phyloP scores from a whole-genome alignment of 176 grass and related monocot genomes.

The Echinochloa phyllopogon region DNA sequence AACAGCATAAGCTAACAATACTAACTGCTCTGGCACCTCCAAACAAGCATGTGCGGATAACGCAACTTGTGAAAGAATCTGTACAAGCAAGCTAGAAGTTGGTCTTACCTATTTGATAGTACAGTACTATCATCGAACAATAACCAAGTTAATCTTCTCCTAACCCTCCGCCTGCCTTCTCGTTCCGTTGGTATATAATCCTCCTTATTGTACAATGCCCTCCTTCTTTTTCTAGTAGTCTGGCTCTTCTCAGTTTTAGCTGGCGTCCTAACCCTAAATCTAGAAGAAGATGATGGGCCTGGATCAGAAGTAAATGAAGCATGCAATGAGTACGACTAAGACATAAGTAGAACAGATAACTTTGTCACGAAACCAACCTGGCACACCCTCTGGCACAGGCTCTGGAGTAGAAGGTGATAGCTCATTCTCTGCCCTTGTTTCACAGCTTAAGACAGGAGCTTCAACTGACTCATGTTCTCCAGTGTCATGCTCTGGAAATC shows the following conservation, averaged over 20 bases:
- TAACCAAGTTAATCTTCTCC: slow-evolving; percentile 36
- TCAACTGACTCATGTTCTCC: slow-evolving; percentile 28
- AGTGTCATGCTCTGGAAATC: neutral
- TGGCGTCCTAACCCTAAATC: slow-evolving; percentile 74
- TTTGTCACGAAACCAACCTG: slow-evolving; percentile 49
- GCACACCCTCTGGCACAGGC: slow-evolving; percentile 42
- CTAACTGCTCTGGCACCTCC: neutral
- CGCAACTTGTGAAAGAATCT: slow-evolving; percentile 35
- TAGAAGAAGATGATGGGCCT: slow-evolving; percentile 60
- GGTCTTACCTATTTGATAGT: slow-evolving; percentile 68
- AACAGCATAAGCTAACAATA: slow-evolving; percentile 2
- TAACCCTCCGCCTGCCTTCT: slow-evolving; percentile 35
- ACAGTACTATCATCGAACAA: slow-evolving; percentile 51
- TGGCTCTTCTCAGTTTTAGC: slow-evolving; percentile 61
- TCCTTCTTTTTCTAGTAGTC: slow-evolving; percentile 57
- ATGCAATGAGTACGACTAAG: slow-evolving; percentile 27
- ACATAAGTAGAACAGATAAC: slow-evolving; percentile 21
- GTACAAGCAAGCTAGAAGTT: slow-evolving; percentile 29
- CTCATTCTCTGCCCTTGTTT: slow-evolving; percentile 28
- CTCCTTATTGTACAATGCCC: slow-evolving; percentile 25
- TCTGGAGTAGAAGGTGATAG: slow-evolving; percentile 49
- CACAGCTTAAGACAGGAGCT: neutral
- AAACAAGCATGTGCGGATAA: slow-evolving; percentile 14
- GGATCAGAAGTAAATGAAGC: slow-evolving; percentile 29
- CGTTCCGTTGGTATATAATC: slow-evolving; percentile 55